Evolutionary conservation across 352 stramenopile genomes (phyloP), one percentile per base, ranked within the genome.

Genomic region (Pythium aquatile): DNA sequence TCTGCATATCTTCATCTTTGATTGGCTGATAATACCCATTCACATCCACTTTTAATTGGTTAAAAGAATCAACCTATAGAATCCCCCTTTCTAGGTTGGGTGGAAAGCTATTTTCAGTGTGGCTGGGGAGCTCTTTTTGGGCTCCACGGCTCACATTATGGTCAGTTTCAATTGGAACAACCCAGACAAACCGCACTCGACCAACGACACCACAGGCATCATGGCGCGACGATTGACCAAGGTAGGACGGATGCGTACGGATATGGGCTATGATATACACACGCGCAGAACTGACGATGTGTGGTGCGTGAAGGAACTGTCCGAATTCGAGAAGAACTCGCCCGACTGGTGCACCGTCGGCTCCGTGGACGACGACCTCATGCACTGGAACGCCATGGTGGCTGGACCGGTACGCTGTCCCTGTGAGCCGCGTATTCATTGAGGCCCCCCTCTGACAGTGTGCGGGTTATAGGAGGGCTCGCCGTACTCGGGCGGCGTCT

Each of bases 311-410:
- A 55, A 96, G 86, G 88, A 96, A 75, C 79, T 96, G 17, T 75
- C 80, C 16, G 87, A 96, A 61, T 95, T 96, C 47, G 85, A 94
- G 72, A 91, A 91, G 69, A 96, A 91, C 79, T 91, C 88, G 60
- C 87, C 87, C 55, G 88, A 96, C 11, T 96, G 87, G 87, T 94
- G 86, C 78, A 96, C 83, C 1, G 88, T 95, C 17, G 78, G 88
- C 66, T 74, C 87, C 1, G 88, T 96, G 32, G 85, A 94, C 57
- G 85, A 96, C 61, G 85, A 96, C 61, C 77, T 96, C 29, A 86
- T 96, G 78, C 88, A 96, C 77, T 96, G 88, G 88, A 96, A 96
- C 67, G 88, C 88, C 42, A 96, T 96, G 85, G 79, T 96, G 33
- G 85, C 85, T 11, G 88, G 88, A 16, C 88, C 88, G n/a, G 87